Percentiles rank a stretch among this genome's conserved stretches.
phyloP scores from a whole-genome alignment of 108 stramenopile genomes.

The Nitzschia sp. region DNA sequence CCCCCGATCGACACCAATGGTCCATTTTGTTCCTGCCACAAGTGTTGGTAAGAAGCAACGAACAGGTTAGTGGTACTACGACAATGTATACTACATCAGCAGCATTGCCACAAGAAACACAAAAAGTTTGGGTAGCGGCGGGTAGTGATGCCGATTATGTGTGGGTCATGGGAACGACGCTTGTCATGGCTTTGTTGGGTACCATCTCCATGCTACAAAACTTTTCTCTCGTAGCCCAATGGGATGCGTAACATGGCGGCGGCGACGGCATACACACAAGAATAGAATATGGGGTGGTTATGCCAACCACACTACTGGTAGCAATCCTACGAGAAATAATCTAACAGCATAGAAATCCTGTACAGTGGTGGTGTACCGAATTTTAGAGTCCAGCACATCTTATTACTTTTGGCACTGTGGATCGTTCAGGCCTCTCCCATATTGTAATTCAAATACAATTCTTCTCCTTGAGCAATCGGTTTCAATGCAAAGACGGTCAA shows the following conservation, averaged over 20 bases:
- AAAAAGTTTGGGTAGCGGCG: slow-evolving; percentile 25
- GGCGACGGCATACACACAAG: too few species aligned
- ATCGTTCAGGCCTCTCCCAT: too few species aligned
- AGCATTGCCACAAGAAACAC: neutral
- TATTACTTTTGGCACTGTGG: too few species aligned
- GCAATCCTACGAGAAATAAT: too few species aligned
- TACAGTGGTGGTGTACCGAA: too few species aligned
- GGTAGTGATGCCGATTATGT: slow-evolving; percentile 23
- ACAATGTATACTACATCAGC: neutral
- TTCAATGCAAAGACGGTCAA: too few species aligned
- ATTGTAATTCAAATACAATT: too few species aligned
- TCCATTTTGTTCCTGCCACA: slow-evolving; percentile 14
- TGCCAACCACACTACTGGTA: too few species aligned
- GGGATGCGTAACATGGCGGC: slow-evolving; percentile 16
- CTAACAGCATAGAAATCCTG: too few species aligned
- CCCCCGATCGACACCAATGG: neutral
- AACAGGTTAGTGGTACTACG: neutral
- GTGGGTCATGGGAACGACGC: slow-evolving; percentile 27
- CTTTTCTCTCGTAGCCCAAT: slow-evolving; percentile 18
- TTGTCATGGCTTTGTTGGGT: slow-evolving; percentile 20
- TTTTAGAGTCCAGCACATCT: too few species aligned
- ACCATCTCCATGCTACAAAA: slow-evolving; percentile 21
- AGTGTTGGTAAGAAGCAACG: slow-evolving; percentile 1
- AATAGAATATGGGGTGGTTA: too few species aligned
- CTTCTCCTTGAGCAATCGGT: too few species aligned